Conservation (phyloP, 2,329 filamentous ascomycete genomes). For the Calonectria henricotiae region DNA sequence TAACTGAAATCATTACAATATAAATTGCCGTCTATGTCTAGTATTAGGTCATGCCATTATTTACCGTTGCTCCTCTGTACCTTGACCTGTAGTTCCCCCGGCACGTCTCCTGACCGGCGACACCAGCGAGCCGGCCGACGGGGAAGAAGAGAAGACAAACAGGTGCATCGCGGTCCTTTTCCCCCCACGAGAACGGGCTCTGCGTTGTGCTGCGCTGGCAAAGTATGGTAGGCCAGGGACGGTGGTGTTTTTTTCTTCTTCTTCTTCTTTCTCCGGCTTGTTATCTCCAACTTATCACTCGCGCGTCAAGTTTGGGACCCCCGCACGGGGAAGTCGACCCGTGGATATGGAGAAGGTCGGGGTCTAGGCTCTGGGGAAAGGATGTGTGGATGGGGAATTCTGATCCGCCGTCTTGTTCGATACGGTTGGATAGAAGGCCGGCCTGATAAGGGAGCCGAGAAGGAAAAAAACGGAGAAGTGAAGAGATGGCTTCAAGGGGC, state of each 20-base stretch:
- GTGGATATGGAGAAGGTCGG: background rate
- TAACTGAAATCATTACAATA: slow-evolving; percentile 22
- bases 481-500: no score
- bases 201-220: slow-evolving; percentile 1
- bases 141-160: background rate
- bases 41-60: slow-evolving; percentile 22
- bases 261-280: background rate
- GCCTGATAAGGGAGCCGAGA: slow-evolving; percentile 14
- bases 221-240: slow-evolving; percentile 4
- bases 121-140: background rate
- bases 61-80: background rate
- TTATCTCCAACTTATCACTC: slow-evolving; percentile 29
- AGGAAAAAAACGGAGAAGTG: background rate
- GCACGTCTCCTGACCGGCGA: slow-evolving; percentile 5
- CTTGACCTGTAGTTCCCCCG: background rate
- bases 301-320: slow-evolving; percentile 12
- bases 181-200: slow-evolving; percentile 8
- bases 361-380: slow-evolving; percentile 23
- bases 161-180: background rate
- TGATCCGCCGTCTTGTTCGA: background rate
- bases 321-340: slow-evolving; percentile 28
- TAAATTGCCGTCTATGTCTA: background rate
- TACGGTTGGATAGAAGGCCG: background rate
- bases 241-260: background rate
- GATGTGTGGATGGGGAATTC: background rate